These are phyloP conservation scores for Podospora bellae-mahoneyi DNA, from an alignment of 495 filamentous ascomycete species.

Conservation along the genomic window DNA sequence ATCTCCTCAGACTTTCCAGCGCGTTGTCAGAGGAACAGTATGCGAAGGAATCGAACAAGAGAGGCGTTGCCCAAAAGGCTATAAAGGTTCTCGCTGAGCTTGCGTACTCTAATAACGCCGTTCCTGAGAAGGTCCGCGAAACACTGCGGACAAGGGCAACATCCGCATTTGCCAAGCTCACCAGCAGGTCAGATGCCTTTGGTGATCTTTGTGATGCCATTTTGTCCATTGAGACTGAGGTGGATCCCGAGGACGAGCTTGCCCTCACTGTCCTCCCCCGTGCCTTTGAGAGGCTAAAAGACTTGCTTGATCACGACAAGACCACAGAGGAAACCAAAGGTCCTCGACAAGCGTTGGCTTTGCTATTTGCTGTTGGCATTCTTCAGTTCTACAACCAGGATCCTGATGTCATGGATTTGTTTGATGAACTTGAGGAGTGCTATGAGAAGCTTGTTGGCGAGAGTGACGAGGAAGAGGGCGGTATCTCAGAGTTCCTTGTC, in stretches of 20 bases:
- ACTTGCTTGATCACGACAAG: slow-evolving; percentile 61
- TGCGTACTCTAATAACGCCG: slow-evolving; percentile 50
- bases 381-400: slow-evolving; percentile 88
- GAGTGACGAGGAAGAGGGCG: slow-evolving; percentile 38
- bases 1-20: slow-evolving; percentile 46
- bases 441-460: slow-evolving; percentile 55
- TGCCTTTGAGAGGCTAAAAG: slow-evolving; percentile 64
- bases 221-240: slow-evolving; percentile 45
- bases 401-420: slow-evolving; percentile 61
- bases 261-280: slow-evolving; percentile 51
- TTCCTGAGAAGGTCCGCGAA: slow-evolving; percentile 59
- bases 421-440: slow-evolving; percentile 40
- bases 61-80: slow-evolving; percentile 38
- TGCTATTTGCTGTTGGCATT: slow-evolving; percentile 82
- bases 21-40: slow-evolving; percentile 19
- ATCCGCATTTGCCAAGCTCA: slow-evolving; percentile 62
- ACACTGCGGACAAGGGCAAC: slow-evolving; percentile 65
- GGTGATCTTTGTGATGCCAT: slow-evolving; percentile 48
- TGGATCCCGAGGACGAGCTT: slow-evolving; percentile 60
- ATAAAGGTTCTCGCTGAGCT: slow-evolving; percentile 46
- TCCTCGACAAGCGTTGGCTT: slow-evolving; percentile 60
- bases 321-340: slow-evolving; percentile 36
- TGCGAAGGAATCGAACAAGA: slow-evolving; percentile 16
- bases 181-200: slow-evolving; percentile 58
- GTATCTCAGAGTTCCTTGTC: slow-evolving; percentile 70